These are phyloP conservation scores for Ceratocystis alfenasii DNA, from an alignment of 2,329 filamentous ascomycete genomes.

Conservation along the genomic window DNA sequence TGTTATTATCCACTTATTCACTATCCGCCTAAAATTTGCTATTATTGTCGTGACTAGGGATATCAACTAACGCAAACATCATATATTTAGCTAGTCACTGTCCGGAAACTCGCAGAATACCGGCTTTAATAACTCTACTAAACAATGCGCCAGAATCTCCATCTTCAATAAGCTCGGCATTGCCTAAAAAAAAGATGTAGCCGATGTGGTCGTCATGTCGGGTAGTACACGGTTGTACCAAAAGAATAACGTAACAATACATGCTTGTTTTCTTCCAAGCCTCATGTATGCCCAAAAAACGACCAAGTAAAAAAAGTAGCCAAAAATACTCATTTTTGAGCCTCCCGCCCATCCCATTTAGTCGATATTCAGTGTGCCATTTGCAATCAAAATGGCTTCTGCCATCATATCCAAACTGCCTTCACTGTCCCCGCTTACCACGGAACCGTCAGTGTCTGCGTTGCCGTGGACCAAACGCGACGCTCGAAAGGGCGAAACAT, in stretches of 20 bases:
- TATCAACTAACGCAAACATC: not conserved
- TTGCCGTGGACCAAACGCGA: constrained; percentile 15
- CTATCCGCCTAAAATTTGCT: no score
- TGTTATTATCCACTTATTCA: not conserved
- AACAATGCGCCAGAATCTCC: not conserved
- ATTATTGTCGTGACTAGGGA: not conserved
- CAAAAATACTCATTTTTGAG: not conserved
- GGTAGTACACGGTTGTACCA: constrained; percentile 3
- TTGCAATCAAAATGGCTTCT: constrained; percentile 16
- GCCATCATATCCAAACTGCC: constrained; percentile 17
- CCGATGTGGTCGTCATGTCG: not conserved
- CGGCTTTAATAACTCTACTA: constrained; percentile 11
- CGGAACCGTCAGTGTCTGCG: not conserved
- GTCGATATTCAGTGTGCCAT: constrained; percentile 11
- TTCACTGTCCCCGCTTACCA: constrained; percentile 14
- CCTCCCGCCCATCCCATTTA: not conserved
- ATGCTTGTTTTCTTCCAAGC: not conserved
- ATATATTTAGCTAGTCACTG: not conserved
- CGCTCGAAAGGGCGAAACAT: constrained; percentile 20
- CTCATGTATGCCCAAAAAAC: not conserved
- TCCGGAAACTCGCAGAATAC: not conserved
- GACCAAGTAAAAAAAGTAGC: not conserved
- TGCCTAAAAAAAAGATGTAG: not conserved
- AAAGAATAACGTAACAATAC: constrained; percentile 10
- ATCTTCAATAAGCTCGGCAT: not conserved